Evolutionary conservation across 1,139 yeast species (phyloP), one percentile per base, ranked within the genome.

Genomic region (Hemisphaericaspora xylofermentans): DNA sequence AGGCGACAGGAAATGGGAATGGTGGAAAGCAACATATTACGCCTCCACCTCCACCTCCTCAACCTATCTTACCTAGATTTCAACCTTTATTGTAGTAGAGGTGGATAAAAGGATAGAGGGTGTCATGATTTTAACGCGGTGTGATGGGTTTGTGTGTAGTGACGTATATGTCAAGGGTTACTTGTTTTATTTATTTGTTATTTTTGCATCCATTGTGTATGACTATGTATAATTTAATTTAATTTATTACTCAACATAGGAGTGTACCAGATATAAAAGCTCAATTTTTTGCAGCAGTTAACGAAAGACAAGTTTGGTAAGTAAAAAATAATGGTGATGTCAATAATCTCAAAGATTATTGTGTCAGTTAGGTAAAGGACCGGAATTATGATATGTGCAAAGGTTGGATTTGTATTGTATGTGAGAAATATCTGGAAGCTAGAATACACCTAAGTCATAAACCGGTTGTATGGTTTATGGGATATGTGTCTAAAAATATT

Each of bases 21-120:
- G 27, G 16, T 13, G 16, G 34, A 13, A 29, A 7, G 8, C 19
- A 28, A 60, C 58, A 18, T 61, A 58, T n/a, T 43, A 22, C 58
- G 10, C 50, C 53, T 14, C 56, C 60, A 1, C 49, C 58, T 1
- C 54, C 58, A 3, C 60, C 60, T 9, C 61, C 65, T 2, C 61
- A 54, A 9, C 64, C 67, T 8, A 49, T 62, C 4, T 49, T 66
- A 10, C 74, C 74, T 14, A 56, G 54, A 41, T 68, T 68, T 54
- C 74, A 68, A 41, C 74, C 74, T 2, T 55, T 68, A 26, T 52
- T 68, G 33, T 66, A 47, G 38, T 3, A 29, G 10, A 18, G 29
- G 16, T 38, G 6, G n/a, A n/a, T n/a, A n/a, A n/a, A n/a, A n/a
- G n/a, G n/a, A n/a, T n/a, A n/a, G n/a, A n/a, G n/a, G n/a, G n/a